These are phyloP conservation scores for Acanthamoeba culbertsoni DNA, from an alignment of 208 protist species.

Conservation along the genomic window DNA sequence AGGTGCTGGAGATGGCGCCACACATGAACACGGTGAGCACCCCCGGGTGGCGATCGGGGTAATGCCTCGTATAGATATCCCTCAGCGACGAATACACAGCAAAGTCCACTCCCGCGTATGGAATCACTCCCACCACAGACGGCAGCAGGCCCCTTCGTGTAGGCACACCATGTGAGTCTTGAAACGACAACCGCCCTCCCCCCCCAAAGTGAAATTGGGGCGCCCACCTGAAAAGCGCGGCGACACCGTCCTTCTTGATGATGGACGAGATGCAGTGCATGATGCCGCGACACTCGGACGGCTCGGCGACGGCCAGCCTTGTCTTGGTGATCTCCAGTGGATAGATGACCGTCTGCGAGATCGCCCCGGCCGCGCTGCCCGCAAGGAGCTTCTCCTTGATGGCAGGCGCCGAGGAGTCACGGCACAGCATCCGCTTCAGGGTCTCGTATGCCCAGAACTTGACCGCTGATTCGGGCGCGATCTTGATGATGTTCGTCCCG, in stretches of 20 bases:
- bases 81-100: conserved; percentile 51
- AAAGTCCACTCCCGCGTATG: conserved; percentile 59
- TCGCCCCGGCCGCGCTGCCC: conserved; percentile 16
- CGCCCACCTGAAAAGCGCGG: neutral
- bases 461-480: conserved; percentile 54
- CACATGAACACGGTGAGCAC: conserved; percentile 48
- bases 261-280: neutral
- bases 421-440: conserved; percentile 54
- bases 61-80: neutral
- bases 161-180: neutral
- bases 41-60: conserved; percentile 1
- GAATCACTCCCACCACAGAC: conserved; percentile 48
- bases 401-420: neutral
- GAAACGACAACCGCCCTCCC: no score
- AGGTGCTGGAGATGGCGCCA: conserved; percentile 48
- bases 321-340: conserved; percentile 66
- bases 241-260: neutral
- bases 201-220: neutral
- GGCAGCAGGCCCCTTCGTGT: conserved; percentile 7
- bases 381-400: conserved; percentile 50
- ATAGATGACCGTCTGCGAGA: conserved; percentile 59
- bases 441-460: conserved; percentile 61
- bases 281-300: conserved; percentile 52
- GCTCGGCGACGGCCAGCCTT: neutral
- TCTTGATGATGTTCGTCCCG: conserved; percentile 63